Conservation (phyloP, 1,284 basidiomycete species). For the Veloboletus limbatus region DNA sequence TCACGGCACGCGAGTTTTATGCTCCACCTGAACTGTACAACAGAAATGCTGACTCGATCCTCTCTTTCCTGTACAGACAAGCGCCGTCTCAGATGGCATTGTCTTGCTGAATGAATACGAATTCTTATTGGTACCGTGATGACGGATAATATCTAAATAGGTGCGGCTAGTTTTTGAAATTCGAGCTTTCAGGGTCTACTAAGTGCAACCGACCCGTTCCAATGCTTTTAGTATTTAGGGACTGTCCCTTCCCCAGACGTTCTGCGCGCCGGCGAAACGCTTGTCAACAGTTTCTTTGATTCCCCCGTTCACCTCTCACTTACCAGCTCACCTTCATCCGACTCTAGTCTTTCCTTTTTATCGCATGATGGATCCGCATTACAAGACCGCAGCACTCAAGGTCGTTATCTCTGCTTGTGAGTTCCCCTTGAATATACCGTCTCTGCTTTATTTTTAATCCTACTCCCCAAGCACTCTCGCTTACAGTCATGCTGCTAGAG, state of each 20-base stretch:
- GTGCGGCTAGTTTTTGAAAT: background rate
- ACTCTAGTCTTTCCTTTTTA: background rate
- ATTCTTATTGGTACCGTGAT: background rate
- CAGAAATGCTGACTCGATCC: no score
- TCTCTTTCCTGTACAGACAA: no score
- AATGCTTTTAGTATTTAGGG: no score
- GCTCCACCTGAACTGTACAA: no score
- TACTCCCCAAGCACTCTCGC: conserved; percentile 1
- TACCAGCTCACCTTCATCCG: background rate
- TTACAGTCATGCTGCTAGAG: conserved; percentile 18
- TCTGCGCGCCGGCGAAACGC: background rate
- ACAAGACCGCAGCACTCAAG: conserved; percentile 4
- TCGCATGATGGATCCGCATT: background rate
- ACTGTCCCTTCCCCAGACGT: background rate
- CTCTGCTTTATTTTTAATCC: background rate
- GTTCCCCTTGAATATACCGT: background rate
- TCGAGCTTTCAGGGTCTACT: background rate
- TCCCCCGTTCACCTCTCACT: no score
- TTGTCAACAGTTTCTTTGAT: no score
- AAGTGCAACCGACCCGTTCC: no score
- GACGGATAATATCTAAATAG: background rate
- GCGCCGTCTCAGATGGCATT: no score
- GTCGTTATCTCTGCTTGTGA: conserved; percentile 13
- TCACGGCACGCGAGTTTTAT: no score
- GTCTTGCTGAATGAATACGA: background rate